Evolutionary conservation across 2,329 filamentous ascomycete species (phyloP), one percentile per base, ranked within the genome.

Genomic region (Harringtonia aguacate): DNA sequence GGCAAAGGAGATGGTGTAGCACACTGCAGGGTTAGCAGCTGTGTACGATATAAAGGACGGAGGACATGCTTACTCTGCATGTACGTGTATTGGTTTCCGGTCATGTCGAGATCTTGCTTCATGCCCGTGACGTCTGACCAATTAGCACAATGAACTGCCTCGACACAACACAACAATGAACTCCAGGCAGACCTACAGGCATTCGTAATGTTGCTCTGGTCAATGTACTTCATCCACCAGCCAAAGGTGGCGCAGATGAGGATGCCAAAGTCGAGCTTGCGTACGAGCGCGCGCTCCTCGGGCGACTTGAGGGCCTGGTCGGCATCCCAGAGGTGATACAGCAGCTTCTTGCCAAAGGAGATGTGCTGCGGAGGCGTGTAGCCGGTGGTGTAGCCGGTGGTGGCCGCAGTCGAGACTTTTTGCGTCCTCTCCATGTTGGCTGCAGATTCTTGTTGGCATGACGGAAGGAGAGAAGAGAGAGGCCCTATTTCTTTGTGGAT

Each of bases 141-240:
- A 30, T 40, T 40, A 40, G 24, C n/a, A n/a, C n/a, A n/a, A n/a
- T n/a, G n/a, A n/a, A n/a, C n/a, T n/a, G n/a, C n/a, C n/a, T 36
- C 17, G 20, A 21, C 24, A 28, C 15, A 17, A 43, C 10, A 43
- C 8, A 18, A 36, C 8, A 43, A 30, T n/a, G 22, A 22, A 10
- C 30, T 21, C 15, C 14, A 29, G 36, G 20, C 18, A 24, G 4
- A 37, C 12, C 6, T 5, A 22, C 20, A 55, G 22, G 52, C 51
- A 39, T 55, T 52, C 31, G 51, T 46, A 1, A 56, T 36, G 40
- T 56, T 56, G 8, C 41, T 44, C 45, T 57, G 55, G 38, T 58
- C 56, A 13, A 58, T 47, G 38, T 55, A 54, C 45, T 58, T 56
- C 27, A 55, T 45, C 31, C 53, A 55, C 44, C 53, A 56, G 24